phyloP scores from a whole-genome alignment of 2,329 filamentous ascomycete species.

The Colletotrichum orchidophilum region DNA sequence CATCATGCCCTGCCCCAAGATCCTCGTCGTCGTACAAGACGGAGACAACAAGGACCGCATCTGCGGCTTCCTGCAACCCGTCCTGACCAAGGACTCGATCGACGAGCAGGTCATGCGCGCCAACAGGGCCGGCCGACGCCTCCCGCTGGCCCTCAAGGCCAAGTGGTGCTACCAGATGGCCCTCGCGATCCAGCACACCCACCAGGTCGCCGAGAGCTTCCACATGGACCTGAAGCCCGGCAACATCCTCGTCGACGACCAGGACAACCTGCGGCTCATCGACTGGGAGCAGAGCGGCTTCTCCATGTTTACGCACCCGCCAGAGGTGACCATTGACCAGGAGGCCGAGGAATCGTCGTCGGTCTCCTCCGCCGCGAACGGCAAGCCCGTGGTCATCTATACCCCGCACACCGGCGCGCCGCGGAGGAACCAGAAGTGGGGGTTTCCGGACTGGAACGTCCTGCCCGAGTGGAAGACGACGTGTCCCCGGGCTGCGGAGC shows the following conservation, averaged over 20 bases:
- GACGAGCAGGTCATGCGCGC: slow-evolving; percentile 32
- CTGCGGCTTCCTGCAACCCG: slow-evolving; percentile 35
- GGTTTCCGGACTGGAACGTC: slow-evolving; percentile 35
- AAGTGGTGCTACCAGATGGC: slow-evolving; percentile 40
- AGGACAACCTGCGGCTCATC: slow-evolving; percentile 35
- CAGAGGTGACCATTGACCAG: slow-evolving; percentile 33
- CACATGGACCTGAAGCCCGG: slow-evolving; percentile 44
- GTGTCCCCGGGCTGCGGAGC: slow-evolving; percentile 35
- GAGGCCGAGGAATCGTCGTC: slow-evolving; percentile 18
- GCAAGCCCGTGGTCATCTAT: slow-evolving; percentile 28
- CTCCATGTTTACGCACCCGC: slow-evolving; percentile 34
- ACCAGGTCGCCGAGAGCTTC: slow-evolving; percentile 36
- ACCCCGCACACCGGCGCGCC: slow-evolving; percentile 24
- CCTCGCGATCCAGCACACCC: slow-evolving; percentile 36
- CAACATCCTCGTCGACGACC: slow-evolving; percentile 39
- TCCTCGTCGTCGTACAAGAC: slow-evolving; percentile 25
- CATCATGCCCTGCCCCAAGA: slow-evolving; percentile 33
- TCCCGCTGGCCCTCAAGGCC: slow-evolving; percentile 34
- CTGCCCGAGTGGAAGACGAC: slow-evolving; percentile 32
- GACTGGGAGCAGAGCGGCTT: slow-evolving; percentile 41
- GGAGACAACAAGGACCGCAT: slow-evolving; percentile 1
- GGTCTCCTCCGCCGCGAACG: not conserved
- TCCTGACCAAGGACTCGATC: slow-evolving; percentile 27
- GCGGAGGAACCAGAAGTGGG: slow-evolving; percentile 32
- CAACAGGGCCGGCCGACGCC: slow-evolving; percentile 19